Percentiles rank a stretch among this genome's conserved stretches.
Conservation (phyloP, 768 basidiomycete species). For the Suillus sp. region DNA sequence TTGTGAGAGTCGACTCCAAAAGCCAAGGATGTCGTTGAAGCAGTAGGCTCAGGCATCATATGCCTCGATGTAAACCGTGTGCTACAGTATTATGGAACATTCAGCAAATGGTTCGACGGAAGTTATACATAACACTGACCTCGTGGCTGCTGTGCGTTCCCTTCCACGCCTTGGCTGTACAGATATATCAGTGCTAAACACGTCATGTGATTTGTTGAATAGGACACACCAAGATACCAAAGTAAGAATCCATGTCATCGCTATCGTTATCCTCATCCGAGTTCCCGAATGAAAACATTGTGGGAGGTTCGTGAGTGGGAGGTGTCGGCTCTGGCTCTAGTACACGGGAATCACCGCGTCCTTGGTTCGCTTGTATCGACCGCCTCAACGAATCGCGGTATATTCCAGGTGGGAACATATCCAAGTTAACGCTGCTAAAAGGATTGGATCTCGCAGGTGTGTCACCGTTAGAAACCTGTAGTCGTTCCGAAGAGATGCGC, state of each 20-base stretch:
- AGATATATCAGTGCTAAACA: background rate
- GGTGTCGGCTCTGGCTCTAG: background rate
- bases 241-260: constrained; percentile 9
- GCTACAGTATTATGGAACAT: background rate
- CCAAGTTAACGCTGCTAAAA: constrained; percentile 33
- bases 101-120: background rate
- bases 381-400: constrained; percentile 34
- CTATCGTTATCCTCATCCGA: constrained; percentile 10
- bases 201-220: background rate
- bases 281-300: constrained; percentile 1
- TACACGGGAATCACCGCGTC: constrained; percentile 11
- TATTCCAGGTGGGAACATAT: constrained; percentile 34
- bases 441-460: constrained; percentile 24
- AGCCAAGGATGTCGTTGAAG: background rate
- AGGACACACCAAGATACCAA: background rate
- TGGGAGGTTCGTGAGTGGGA: background rate
- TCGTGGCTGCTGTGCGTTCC: constrained; percentile 7
- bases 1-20: constrained; percentile 7
- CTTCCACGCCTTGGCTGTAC: constrained; percentile 10
- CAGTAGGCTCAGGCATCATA: constrained; percentile 6
- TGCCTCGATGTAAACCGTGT: constrained; percentile 2
- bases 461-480: constrained; percentile 1
- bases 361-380: constrained; percentile 21
- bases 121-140: constrained; percentile 3
- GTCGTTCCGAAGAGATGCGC: background rate